Evolutionary conservation across 495 filamentous ascomycete species (phyloP).

Genomic region (Penicillium alfredii): DNA sequence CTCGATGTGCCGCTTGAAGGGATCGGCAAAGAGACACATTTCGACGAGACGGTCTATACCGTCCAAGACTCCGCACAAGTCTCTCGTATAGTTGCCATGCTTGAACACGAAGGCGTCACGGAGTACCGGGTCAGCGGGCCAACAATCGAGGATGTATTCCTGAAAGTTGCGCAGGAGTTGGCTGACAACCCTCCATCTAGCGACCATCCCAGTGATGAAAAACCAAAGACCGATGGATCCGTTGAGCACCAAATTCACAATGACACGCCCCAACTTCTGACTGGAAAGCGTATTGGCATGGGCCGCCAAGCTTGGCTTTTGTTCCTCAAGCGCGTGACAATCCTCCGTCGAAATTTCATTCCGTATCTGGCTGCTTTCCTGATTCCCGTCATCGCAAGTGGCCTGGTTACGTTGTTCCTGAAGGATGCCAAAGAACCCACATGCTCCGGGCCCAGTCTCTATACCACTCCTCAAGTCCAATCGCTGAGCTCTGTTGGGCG

Average conservation of each 20-base stretch:
- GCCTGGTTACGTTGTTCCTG: slow-evolving; percentile 67
- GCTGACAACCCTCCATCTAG: too few species aligned
- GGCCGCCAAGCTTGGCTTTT: slow-evolving; percentile 62
- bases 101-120: slow-evolving; percentile 55
- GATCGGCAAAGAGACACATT: slow-evolving; percentile 50
- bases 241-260: too few species aligned
- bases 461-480: slow-evolving; percentile 28
- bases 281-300: slow-evolving; percentile 59
- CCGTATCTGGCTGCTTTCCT: slow-evolving; percentile 65
- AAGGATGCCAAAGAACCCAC: slow-evolving; percentile 47
- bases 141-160: slow-evolving; percentile 82
- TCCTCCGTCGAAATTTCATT: slow-evolving; percentile 69
- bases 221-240: too few species aligned
- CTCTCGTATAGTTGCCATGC: slow-evolving; percentile 55
- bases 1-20: slow-evolving; percentile 43
- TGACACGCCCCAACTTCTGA: slow-evolving; percentile 51
- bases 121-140: slow-evolving; percentile 77
- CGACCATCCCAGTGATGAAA: too few species aligned
- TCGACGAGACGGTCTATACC: slow-evolving; percentile 66
- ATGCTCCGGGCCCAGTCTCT: slow-evolving; percentile 50
- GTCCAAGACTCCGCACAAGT: slow-evolving; percentile 57
- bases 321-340: slow-evolving; percentile 69
- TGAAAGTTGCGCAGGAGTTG: slow-evolving; percentile 69
- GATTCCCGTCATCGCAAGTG: slow-evolving; percentile 70
- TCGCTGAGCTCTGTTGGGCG: slow-evolving; percentile 29